Base-by-base conservation (phyloP, 1,139 yeast genomes). In the Taphrina populina region DNA sequence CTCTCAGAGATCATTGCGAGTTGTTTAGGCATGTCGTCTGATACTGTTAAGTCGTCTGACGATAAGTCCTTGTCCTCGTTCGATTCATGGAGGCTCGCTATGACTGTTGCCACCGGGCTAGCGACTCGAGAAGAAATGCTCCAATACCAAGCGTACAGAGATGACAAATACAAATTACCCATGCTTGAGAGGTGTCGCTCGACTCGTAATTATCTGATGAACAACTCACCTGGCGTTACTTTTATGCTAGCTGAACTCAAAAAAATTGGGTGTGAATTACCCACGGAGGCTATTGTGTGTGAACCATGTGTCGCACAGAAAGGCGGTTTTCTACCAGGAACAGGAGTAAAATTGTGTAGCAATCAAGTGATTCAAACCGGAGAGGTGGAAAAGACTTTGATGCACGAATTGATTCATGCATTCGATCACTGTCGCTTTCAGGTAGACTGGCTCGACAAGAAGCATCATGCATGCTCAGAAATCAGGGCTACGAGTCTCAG, bases 391-490 rank as follows among this genome's bases (percentile, higher is more conserved):
- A 97, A 92, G 66, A 85, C 95, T 0, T 71, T 92, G 61, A 78
- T 96, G 2, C 99, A 92, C 68, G 99, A 92, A 67, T 75, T 92
- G 68, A 83, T 94, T 20, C 99, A 92, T 70, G 94, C 90, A 55
- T 92, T 88, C 70, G 99, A 92, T 69, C 84, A 88, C 66, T 74
- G 88, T 63, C 84, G 88, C 68, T 92, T 94, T 73, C 75, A 87
- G 56, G 88, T 92, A 7, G 85, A 92, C 68, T 84, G 95, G 82
- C 68, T 76, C 57, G 80, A 92, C 69, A 73, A 94, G 66, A 80
- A 81, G 65, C 98, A 92, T 66, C 98, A 92, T 68, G 98, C 98
- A 0, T 94, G 98, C 69, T 84, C 96, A 0, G 51, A 61, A 70
- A 88, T 92, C 53, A 76, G 99, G 60, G 98, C 98, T 0, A 84